These are phyloP conservation scores for Fraxinus cuspidata DNA, from an alignment of 257 asterid species.

Conservation along the genomic window DNA sequence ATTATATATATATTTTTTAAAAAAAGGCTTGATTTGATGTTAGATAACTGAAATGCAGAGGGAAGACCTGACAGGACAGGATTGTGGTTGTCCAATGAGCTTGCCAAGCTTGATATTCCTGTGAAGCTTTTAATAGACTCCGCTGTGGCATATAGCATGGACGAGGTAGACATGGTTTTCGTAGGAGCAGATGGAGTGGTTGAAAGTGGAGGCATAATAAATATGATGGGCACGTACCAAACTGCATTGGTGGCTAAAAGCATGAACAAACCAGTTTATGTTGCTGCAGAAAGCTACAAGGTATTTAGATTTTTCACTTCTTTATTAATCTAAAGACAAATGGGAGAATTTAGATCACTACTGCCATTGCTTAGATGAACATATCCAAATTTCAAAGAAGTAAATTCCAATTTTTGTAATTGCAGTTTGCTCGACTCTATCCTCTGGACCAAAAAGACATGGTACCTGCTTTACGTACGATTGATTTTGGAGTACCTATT, in stretches of 20 bases:
- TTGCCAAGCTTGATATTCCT: constrained; percentile 84
- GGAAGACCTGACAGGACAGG: constrained; percentile 96
- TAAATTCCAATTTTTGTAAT: constrained; percentile 1
- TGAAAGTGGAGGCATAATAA: constrained; percentile 92
- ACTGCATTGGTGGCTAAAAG: constrained; percentile 91
- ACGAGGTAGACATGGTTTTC: constrained; percentile 91
- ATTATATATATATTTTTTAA: neutral
- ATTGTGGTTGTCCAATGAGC: constrained; percentile 73
- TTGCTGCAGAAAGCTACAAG: constrained; percentile 96
- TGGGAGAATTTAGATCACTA: neutral
- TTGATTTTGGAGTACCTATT: constrained; percentile 92
- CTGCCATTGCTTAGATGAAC: constrained; percentile 2
- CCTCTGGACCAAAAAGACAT: constrained; percentile 90
- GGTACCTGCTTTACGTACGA: constrained; percentile 85
- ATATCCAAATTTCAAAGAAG: neutral
- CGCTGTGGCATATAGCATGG: constrained; percentile 95
- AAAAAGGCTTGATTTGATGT: neutral
- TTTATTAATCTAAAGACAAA: neutral
- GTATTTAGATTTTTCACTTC: constrained; percentile 29
- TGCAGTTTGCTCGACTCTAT: constrained; percentile 92
- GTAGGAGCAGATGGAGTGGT: constrained; percentile 98
- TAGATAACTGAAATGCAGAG: constrained; percentile 54
- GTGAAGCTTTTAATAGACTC: constrained; percentile 93
- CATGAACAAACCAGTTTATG: constrained; percentile 95
- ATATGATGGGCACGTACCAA: constrained; percentile 99